Conservation (phyloP, 371 early-diverging fungal species). For the Mortierella sp. region DNA sequence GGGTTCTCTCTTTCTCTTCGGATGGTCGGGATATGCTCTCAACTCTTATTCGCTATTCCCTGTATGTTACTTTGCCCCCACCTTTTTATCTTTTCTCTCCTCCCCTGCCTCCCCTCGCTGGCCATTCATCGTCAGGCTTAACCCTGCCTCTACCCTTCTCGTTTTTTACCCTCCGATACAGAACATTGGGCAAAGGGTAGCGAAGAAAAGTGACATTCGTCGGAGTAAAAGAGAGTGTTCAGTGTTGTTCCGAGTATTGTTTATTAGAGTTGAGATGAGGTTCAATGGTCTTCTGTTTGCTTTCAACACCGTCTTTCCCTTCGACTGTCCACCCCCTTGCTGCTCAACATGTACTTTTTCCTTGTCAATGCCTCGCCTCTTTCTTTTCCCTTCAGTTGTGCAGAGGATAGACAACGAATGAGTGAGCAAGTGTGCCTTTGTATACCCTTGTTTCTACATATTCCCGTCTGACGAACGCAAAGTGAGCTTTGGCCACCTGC, state of each 20-base stretch:
- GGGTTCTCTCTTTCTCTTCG: neutral
- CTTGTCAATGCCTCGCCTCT: neutral
- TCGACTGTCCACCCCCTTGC: neutral
- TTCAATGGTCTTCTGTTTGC: neutral
- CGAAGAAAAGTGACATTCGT: neutral
- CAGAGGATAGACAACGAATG: neutral
- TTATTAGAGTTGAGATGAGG: constrained; percentile 1
- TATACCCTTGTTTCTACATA: neutral
- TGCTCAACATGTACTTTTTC: neutral
- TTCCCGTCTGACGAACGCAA: neutral
- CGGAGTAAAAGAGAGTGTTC: neutral
- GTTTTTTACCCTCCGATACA: neutral
- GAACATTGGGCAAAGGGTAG: neutral
- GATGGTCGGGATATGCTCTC: neutral
- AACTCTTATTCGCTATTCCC: neutral
- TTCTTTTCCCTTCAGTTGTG: neutral
- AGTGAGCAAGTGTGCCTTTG: too few relatives aligned
- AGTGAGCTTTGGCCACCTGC: constrained; percentile 37
- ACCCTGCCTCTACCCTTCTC: constrained; percentile 2
- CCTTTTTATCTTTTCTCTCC: neutral
- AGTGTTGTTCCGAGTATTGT: neutral
- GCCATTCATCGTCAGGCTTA: neutral
- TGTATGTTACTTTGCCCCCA: neutral
- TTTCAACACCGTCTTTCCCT: neutral
- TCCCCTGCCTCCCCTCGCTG: neutral